phyloP scores from a whole-genome alignment of 2,329 filamentous ascomycete species.

The Calonectria fujianensis region DNA sequence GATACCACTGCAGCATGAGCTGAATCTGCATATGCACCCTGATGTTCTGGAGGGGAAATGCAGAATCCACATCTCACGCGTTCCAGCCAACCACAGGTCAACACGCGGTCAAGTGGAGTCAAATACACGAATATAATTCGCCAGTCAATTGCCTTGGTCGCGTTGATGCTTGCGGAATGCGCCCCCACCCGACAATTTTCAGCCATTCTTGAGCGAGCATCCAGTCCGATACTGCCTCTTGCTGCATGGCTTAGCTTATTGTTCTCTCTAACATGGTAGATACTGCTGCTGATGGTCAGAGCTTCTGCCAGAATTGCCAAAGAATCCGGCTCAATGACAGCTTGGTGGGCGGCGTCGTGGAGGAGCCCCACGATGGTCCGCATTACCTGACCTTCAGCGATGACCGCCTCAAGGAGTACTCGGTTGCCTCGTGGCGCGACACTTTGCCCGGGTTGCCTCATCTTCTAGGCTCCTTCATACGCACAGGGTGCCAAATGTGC shows the following conservation, averaged over 20 bases:
- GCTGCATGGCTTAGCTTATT: neutral
- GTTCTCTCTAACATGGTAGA: neutral
- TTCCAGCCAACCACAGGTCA: neutral
- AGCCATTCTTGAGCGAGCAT: neutral
- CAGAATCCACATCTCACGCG: neutral
- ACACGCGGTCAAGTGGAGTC: neutral
- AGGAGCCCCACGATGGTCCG: neutral
- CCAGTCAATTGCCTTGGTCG: neutral
- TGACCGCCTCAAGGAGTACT: neutral
- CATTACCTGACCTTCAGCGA: slow-evolving; percentile 3
- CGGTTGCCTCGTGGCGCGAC: neutral
- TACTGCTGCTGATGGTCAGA: neutral
- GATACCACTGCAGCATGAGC: too few relatives aligned
- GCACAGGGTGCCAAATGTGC: slow-evolving; percentile 6
- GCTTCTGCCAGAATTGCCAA: neutral
- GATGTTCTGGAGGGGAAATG: too few relatives aligned
- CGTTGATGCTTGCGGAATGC: neutral
- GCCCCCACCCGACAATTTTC: neutral
- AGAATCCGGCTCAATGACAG: neutral
- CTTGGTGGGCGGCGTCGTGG: neutral
- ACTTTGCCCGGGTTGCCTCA: neutral
- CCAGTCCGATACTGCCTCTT: neutral
- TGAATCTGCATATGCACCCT: too few relatives aligned
- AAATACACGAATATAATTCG: neutral
- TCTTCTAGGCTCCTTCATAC: neutral